Conservation (phyloP, 805 yeast species). For the Pichia nanzhaoensis region DNA sequence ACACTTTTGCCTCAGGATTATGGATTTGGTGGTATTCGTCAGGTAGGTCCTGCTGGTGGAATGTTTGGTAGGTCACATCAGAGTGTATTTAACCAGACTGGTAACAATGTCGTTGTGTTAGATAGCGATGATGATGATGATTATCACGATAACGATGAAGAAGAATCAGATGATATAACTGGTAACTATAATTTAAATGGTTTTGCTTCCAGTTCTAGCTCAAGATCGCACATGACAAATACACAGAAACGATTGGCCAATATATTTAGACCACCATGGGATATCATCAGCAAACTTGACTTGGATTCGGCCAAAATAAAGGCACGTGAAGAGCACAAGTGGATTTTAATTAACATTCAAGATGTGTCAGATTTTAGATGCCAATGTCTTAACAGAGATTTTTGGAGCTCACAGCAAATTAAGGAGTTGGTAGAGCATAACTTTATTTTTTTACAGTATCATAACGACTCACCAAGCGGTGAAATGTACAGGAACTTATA, state of each 20-base stretch:
- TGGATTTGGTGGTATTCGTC: constrained; percentile 14
- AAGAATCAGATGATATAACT: constrained; percentile 27
- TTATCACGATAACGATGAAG: constrained; percentile 30
- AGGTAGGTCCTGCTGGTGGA: constrained; percentile 27
- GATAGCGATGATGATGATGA: constrained; percentile 33
- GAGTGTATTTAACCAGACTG: constrained; percentile 55
- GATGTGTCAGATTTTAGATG: constrained; percentile 80
- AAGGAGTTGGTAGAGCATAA: constrained; percentile 57
- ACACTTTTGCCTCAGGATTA: constrained; percentile 33
- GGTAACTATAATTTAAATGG: constrained; percentile 17
- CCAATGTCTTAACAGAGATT: constrained; percentile 85
- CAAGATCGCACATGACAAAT: constrained; percentile 26
- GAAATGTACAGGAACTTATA: constrained; percentile 65
- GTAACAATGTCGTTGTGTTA: constrained; percentile 31
- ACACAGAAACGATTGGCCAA: constrained; percentile 68
- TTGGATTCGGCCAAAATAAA: constrained; percentile 67
- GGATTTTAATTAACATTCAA: constrained; percentile 87
- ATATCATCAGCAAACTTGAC: constrained; percentile 60
- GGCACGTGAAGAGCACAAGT: constrained; percentile 60
- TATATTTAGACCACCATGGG: constrained; percentile 91
- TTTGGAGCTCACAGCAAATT: constrained; percentile 71
- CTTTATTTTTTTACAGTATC: constrained; percentile 83
- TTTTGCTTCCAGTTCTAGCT: background rate
- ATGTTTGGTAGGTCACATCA: constrained; percentile 44
- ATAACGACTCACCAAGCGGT: constrained; percentile 71